Evolutionary conservation across 169 alveolate genomes (phyloP), one percentile per base, ranked within the genome.

Genomic region (Miamiensis avidus): DNA sequence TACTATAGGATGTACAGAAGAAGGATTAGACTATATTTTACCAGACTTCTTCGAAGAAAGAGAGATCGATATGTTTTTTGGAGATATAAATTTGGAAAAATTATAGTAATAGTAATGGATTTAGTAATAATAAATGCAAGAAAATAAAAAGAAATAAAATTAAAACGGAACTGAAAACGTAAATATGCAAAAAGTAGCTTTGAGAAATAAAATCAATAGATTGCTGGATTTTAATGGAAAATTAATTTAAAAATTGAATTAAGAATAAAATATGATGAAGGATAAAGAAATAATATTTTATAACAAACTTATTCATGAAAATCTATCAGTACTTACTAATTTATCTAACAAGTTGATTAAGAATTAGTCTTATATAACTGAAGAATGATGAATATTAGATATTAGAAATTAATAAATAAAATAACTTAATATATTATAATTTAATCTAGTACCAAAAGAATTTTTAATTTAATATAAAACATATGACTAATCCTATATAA

Each of bases 291-390:
- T 26, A 1, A 74, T 74, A 25, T 83, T 83, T 34, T 75, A 75
- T 49, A 83, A 83, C 74, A 83, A 75, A 34, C 31, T 83, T 27
- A 83, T 72, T 29, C 81, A 83, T 75, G 81, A 74, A 15, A 74
- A 72, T 29, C 33, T 82, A 49, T 34, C 31, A 25, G 84, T 79
- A 0, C 64, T 79, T 0, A 74, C 34, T 1, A 49, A 34, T 29
- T 72, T 79, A 0, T 33, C 84, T 0, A 49, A 30, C 74, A 79
- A 79, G 64, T 33, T 79, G 11, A 72, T 72, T 34, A 33, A 79
- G 11, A 49, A 79, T 11, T 11, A 49, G 20, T 49, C 69, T 49
- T 49, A 11, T 20, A 11, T 49, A 49, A 49, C 4, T 11, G 69
- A 49, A 20, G 4, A 20, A 49, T 49, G 4, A 49, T 11, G 4